Conservation (phyloP, 805 yeast genomes). For the Candida nemodendra region DNA sequence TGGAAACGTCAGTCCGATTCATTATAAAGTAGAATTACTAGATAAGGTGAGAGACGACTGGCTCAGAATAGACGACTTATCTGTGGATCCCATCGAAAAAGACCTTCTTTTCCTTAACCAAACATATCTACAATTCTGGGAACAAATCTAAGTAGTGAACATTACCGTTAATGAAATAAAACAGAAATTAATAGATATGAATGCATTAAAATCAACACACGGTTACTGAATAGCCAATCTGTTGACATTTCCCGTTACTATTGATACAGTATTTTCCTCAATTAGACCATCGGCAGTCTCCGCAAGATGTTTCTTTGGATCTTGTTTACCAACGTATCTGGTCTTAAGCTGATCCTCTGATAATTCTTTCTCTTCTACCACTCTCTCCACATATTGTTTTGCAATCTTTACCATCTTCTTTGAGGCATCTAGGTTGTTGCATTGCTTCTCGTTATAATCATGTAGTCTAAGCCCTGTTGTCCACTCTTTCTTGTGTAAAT, state of each 20-base stretch:
- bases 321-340: conserved; percentile 97
- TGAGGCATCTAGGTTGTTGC: conserved; percentile 68
- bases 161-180: no score
- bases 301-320: conserved; percentile 94
- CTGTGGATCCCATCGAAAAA: conserved; percentile 44
- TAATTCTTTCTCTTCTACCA: conserved; percentile 87
- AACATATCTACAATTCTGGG: conserved; percentile 70
- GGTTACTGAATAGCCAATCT: conserved; percentile 77
- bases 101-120: conserved; percentile 64
- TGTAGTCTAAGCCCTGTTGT: conserved; percentile 81
- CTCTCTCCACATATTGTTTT: conserved; percentile 82
- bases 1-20: conserved; percentile 3
- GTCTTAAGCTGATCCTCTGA: conserved; percentile 88
- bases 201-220: conserved; percentile 5
- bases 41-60: conserved; percentile 46
- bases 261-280: conserved; percentile 86
- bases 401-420: conserved; percentile 86
- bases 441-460: conserved; percentile 77
- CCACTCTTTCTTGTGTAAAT: conserved; percentile 95
- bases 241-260: conserved; percentile 86
- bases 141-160: conserved; percentile 30
- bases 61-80: conserved; percentile 57
- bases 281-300: conserved; percentile 84
- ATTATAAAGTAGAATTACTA: conserved; percentile 51
- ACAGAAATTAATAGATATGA: not conserved